Evolutionary conservation across 768 basidiomycete species (phyloP).

Genomic region (Boletus coccyginus): DNA sequence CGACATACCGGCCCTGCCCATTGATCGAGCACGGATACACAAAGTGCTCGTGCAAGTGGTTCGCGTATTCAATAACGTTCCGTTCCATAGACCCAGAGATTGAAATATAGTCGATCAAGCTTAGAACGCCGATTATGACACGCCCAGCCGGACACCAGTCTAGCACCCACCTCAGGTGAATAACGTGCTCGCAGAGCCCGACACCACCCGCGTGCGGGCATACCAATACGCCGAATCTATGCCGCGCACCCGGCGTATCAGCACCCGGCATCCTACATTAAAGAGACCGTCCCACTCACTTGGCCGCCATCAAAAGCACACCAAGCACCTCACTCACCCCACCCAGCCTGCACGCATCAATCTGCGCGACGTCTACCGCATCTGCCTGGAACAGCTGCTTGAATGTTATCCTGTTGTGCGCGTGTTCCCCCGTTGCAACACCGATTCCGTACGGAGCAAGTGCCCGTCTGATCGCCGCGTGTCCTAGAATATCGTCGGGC

Average conservation of each 20-base stretch:
- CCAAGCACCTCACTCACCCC: constrained; percentile 90
- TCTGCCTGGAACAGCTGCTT: constrained; percentile 77
- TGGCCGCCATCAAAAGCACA: constrained; percentile 87
- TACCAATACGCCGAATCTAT: constrained; percentile 77
- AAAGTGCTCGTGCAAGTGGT: constrained; percentile 92
- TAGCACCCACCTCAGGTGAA: constrained; percentile 61
- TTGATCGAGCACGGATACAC: constrained; percentile 74
- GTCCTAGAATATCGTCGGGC: constrained; percentile 86
- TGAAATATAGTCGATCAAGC: constrained; percentile 87
- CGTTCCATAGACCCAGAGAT: constrained; percentile 62
- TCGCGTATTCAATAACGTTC: constrained; percentile 84
- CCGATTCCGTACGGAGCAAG: constrained; percentile 80
- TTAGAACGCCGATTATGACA: constrained; percentile 27
- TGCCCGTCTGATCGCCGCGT: constrained; percentile 74
- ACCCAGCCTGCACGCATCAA: constrained; percentile 82
- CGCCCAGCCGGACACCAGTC: background rate
- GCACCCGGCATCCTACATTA: background rate
- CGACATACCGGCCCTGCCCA: constrained; percentile 77
- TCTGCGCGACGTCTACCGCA: constrained; percentile 89
- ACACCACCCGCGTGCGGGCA: constrained; percentile 95
- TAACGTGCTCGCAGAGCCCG: constrained; percentile 89
- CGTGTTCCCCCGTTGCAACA: constrained; percentile 93
- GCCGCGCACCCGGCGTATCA: background rate
- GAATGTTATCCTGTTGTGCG: constrained; percentile 93
- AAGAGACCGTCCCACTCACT: constrained; percentile 41